These are phyloP conservation scores for Barbarea vulgaris DNA, from an alignment of 345 rosid genomes.

Conservation along the genomic window DNA sequence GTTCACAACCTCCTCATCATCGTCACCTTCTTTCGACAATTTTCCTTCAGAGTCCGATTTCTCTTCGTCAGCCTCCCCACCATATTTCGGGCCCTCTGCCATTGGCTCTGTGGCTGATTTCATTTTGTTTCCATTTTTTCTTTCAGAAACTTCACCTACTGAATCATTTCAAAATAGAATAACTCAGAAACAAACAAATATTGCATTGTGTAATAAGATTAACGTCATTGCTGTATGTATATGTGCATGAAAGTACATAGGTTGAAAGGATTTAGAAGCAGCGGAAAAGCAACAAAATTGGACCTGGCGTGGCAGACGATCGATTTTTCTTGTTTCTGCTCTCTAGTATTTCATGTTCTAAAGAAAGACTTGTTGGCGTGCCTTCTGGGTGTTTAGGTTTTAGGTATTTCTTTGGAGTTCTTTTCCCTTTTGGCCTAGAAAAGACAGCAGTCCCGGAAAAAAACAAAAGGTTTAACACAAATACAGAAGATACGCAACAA, in stretches of 20 bases:
- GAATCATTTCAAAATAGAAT: conserved; percentile 44
- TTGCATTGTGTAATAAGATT: conserved; percentile 5
- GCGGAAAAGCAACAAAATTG: not conserved
- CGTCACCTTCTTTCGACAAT: conserved; percentile 37
- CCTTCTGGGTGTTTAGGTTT: conserved; percentile 40
- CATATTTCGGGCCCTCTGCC: conserved; percentile 40
- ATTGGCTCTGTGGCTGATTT: conserved; percentile 45
- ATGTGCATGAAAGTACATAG: not conserved
- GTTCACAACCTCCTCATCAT: conserved; percentile 41
- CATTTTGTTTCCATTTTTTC: conserved; percentile 48
- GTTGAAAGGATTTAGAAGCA: conserved; percentile 9
- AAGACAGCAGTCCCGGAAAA: conserved; percentile 6
- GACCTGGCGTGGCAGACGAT: conserved; percentile 36
- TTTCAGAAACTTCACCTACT: conserved; percentile 44
- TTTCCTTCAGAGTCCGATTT: conserved; percentile 54
- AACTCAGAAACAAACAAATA: conserved; percentile 13
- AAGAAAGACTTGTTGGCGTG: conserved; percentile 42
- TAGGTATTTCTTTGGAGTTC: conserved; percentile 77
- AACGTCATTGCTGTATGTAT: conserved; percentile 1
- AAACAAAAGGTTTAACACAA: conserved; percentile 10
- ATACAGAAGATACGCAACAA: not conserved
- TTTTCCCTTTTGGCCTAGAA: conserved; percentile 69
- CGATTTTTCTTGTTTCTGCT: conserved; percentile 51
- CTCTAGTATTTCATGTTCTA: conserved; percentile 48
- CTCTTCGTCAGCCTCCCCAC: conserved; percentile 49